These are phyloP conservation scores for Fusarium robinianum DNA, from an alignment of 2,329 filamentous ascomycete species.

Conservation along the genomic window DNA sequence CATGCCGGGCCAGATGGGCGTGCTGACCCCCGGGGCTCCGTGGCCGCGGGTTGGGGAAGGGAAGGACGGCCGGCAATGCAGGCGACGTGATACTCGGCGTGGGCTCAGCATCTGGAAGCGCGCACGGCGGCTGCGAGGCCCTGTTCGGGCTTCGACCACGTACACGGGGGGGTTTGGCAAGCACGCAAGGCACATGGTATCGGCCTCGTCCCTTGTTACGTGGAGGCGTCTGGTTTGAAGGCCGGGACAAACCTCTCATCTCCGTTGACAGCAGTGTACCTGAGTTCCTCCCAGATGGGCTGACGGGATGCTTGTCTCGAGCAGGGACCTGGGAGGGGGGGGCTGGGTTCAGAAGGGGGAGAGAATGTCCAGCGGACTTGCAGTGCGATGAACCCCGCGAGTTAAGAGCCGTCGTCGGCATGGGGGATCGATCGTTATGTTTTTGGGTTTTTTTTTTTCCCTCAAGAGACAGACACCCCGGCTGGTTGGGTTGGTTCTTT, in stretches of 20 bases:
- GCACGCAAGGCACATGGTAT: constrained; percentile 1
- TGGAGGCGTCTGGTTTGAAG: constrained; percentile 26
- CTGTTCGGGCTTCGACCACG: constrained; percentile 14
- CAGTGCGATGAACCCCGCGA: constrained; percentile 14
- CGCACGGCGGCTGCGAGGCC: constrained; percentile 22
- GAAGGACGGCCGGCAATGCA: too few relatives aligned
- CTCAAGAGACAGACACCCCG: constrained; percentile 4
- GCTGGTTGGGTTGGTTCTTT: constrained; percentile 1
- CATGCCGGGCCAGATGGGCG: too few relatives aligned
- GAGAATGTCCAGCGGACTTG: constrained; percentile 5
- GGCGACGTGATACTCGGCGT: too few relatives aligned
- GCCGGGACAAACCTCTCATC: not conserved
- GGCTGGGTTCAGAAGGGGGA: too few relatives aligned
- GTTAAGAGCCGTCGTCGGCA: too few relatives aligned
- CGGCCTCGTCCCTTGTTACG: constrained; percentile 9
- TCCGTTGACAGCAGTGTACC: not conserved
- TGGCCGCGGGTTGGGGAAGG: too few relatives aligned
- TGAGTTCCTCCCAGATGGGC: constrained; percentile 7
- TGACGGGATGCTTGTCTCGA: constrained; percentile 2
- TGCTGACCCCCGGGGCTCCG: too few relatives aligned
- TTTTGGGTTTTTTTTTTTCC: too few relatives aligned
- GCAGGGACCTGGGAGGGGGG: not conserved
- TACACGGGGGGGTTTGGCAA: not conserved
- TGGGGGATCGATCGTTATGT: too few relatives aligned
- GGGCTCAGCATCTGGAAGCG: too few relatives aligned